These are phyloP conservation scores for Fusarium annulatum DNA, from an alignment of 2,329 filamentous ascomycete genomes.

Conservation along the genomic window DNA sequence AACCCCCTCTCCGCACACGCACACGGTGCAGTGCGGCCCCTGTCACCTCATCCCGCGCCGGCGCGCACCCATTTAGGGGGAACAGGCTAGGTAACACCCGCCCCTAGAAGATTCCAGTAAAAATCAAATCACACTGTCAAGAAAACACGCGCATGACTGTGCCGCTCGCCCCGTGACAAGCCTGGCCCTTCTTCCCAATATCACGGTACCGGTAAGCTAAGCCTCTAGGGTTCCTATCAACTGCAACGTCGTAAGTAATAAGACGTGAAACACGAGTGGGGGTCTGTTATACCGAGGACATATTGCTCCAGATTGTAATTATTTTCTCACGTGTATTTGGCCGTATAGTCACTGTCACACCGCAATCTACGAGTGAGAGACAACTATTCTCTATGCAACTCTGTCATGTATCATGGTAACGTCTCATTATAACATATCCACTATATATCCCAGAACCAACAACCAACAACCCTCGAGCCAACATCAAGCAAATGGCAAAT, in stretches of 20 bases:
- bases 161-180: background rate
- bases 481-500: conserved; percentile 50
- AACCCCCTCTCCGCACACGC: background rate
- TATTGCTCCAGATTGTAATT: background rate
- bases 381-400: background rate
- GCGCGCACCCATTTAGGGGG: background rate
- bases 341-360: background rate
- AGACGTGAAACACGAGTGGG: background rate
- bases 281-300: background rate
- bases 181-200: background rate
- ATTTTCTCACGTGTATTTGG: background rate
- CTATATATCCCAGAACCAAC: background rate
- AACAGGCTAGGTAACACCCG: background rate
- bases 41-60: background rate
- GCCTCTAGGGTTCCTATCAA: background rate
- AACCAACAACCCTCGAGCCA: background rate
- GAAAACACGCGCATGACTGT: background rate
- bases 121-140: background rate
- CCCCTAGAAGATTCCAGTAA: conserved; percentile 5
- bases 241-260: background rate
- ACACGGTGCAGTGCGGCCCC: background rate
- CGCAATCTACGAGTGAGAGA: background rate
- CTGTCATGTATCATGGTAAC: background rate
- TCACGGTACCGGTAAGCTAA: conserved; percentile 2
- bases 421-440: background rate